Base-by-base conservation (phyloP, 1,284 basidiomycete genomes). In the Ganoderma multipileum region DNA sequence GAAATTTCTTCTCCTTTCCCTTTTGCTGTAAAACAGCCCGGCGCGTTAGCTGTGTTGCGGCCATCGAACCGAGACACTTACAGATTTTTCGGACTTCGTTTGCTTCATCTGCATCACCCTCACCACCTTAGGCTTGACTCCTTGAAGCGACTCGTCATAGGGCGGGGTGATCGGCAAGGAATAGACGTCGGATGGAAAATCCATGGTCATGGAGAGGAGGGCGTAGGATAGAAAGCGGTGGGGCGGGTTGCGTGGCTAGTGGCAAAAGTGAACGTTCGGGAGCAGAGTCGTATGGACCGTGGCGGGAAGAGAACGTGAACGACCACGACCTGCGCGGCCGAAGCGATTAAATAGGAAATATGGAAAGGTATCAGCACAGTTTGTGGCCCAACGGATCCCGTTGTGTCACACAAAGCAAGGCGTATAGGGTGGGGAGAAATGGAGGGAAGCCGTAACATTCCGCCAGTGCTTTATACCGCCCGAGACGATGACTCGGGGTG, bases 301-400 rank as follows among this genome's bases (percentile, higher is more conserved):
- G 42, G 18, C 33, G 41, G 47, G 28, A 39, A 38, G 36, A 42
- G 38, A 39, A 60, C 36, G 67, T 64, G 54, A 44, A 61, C 54
- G 55, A 41, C 69, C 69, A 68, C 68, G 71, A 30, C 67, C 71
- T 30, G 71, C 71, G 70, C 65, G 69, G 64, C 65, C 58, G 42
- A 71, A 18, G 55, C 41, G 63, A 65, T 69, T 70, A 72, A 69
- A 71, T 68, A 70, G 58, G 64, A 61, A 23, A 59, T 47, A 60
- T 42, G 41, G 52, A 38, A 67, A 57, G 66, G 71, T 66, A 16
- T n/a, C 14, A 66, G 67, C 69, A 55, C 69, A 66, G 66, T 61
- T 62, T 41, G 62, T 64, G 58, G 66, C 69, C 71, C 59, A 44
- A 58, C 68, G 61, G 54, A 63, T 57, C 44, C 65, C 65, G 63